These are phyloP conservation scores for Mycena amicta DNA, from an alignment of 768 basidiomycete species.

Conservation along the genomic window DNA sequence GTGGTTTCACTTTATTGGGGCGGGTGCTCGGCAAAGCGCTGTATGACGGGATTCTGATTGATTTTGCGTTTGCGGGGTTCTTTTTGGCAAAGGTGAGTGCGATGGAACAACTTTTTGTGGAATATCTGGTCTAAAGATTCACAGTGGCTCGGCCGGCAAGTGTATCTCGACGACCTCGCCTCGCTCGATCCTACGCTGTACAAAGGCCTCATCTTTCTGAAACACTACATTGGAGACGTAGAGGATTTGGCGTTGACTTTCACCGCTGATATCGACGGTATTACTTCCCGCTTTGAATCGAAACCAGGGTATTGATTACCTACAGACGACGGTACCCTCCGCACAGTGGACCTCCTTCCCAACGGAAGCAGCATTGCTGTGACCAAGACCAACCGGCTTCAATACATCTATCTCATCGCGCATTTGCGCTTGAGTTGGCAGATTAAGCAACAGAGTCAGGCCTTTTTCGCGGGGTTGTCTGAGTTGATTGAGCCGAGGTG, in stretches of 20 bases:
- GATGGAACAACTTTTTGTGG: not conserved
- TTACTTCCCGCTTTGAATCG: not conserved
- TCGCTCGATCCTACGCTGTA: constrained; percentile 92
- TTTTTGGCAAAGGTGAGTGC: constrained; percentile 80
- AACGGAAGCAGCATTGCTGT: constrained; percentile 81
- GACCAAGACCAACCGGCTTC: constrained; percentile 83
- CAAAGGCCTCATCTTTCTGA: constrained; percentile 86
- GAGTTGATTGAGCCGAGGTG: constrained; percentile 91
- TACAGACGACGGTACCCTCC: constrained; percentile 78
- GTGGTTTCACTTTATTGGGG: constrained; percentile 93
- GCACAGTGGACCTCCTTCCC: constrained; percentile 74
- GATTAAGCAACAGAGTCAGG: constrained; percentile 78
- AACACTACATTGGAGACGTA: constrained; percentile 82
- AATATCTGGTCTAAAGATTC: not conserved
- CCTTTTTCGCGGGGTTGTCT: constrained; percentile 88
- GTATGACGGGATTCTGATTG: constrained; percentile 93
- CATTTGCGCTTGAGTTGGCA: constrained; percentile 87
- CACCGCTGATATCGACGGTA: constrained; percentile 82
- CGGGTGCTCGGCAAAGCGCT: constrained; percentile 92
- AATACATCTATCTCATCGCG: constrained; percentile 87
- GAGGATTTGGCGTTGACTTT: constrained; percentile 91
- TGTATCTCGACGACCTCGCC: constrained; percentile 87
- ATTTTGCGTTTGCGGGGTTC: constrained; percentile 93
- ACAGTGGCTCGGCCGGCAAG: constrained; percentile 90
- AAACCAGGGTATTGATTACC: not conserved